Base-by-base conservation (phyloP, 2,329 filamentous ascomycete species). In the Ophiocordyceps camponoti-leonardi region DNA sequence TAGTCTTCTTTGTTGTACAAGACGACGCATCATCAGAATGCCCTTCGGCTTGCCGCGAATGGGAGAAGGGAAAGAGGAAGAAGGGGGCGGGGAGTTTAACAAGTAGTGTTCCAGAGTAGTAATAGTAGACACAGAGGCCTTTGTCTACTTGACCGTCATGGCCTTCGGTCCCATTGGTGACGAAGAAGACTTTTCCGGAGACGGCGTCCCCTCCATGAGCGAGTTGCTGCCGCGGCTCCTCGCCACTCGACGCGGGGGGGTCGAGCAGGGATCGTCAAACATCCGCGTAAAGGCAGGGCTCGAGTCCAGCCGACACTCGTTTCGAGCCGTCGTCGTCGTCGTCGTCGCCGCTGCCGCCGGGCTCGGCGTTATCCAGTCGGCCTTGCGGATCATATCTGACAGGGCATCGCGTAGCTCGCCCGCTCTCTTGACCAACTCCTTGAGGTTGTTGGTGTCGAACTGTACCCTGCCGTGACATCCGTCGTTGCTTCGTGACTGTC, bases 381-480 rank as follows among this genome's bases (percentile, higher is more conserved):
- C 73, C 44, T 67, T 68, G 43, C 77, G 73, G 42, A 82, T 66
- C 6, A 75, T 58, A 46, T 81, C 76, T 0, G 76, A 76, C 20
- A 82, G 61, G 4, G 66, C 64, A 50, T 80, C 75, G 26, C 73
- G 71, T 31, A 82, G 60, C 46, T 74, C 72, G 26, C 73, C 69
- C 1, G 78, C 78, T 48, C 76, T 68, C 56, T 75, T 77, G 35
- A 82, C 78, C 45, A 82, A 63, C 53, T 77, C 74, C 52, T 75
- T 77, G n/a, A 82, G 66, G 57, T 75, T 81, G 50, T 79, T 80
- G 6, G 78, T 81, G 55, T 81, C 78, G 50, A 82, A 82, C 48
- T 79, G 79, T 54, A 81, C 56, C 50, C 70, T 61, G 37, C 72
- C 72, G 48, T 69, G 67, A 44, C 67, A 66, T 2, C 18, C 22